Evolutionary conservation across 768 basidiomycete genomes (phyloP), one percentile per base, ranked within the genome.

Genomic region (Rhizopogon vesiculosus): DNA sequence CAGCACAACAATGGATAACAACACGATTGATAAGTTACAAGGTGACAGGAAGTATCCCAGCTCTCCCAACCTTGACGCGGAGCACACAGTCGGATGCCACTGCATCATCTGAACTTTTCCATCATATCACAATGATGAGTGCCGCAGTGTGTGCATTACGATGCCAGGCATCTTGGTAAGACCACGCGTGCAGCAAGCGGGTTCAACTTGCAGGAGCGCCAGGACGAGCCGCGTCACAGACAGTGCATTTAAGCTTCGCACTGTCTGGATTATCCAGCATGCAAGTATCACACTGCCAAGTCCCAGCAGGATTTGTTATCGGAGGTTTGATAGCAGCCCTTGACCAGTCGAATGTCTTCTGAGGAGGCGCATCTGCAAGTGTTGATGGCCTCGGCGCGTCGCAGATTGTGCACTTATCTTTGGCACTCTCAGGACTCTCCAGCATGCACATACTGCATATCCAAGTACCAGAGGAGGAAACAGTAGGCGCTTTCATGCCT

Each of bases 361-460:
- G 42, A 25, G 42, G 25, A 13, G 56, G 45, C 4, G 35, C 28
- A 22, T 56, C 19, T 18, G 60, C 51, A 6, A 63, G 18, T 1
- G 64, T 45, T 41, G 69, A 50, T 38, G 60, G 69, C 41, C 69
- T 68, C 0, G 72, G 74, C 1, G 72, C 59, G 25, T 79, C 79
- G 53, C 80, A 82, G 9, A 78, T 55, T 4, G 66, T 68, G 58
- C 81, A 81, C 58, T 80, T 79, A 33, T 75, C 74, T 46, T 60
- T 68, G 15, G 68, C 75, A 22, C 60, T 62, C 3, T 61, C 69
- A 3, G 74, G 64, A 53, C 76, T 80, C 48, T 64, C 62, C 38
- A 77, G 61, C 64, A 69, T 72, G 57, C 89, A 91, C 3, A 66
- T 60, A 0, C 66, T 69, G 64, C 88, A 91, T 15, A 60, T 79